These are phyloP conservation scores for Leptosphaerulina australis DNA, from an alignment of 2,329 filamentous ascomycete species.

Conservation along the genomic window DNA sequence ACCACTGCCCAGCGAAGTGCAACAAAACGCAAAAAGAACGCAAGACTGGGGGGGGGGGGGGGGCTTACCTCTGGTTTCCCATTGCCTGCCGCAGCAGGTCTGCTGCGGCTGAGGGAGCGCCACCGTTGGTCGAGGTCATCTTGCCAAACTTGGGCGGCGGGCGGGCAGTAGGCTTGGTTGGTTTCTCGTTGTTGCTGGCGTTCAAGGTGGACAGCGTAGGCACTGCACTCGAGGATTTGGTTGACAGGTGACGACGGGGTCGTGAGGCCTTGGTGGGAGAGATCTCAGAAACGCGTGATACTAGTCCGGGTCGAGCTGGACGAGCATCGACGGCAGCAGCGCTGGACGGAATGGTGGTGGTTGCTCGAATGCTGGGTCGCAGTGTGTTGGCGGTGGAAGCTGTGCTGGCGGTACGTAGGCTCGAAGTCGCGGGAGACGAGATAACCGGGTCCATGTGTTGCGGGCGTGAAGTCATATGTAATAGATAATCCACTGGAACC, in stretches of 20 bases:
- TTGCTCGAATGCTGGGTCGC: conserved; percentile 21
- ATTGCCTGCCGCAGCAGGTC: conserved; percentile 65
- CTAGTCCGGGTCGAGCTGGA: conserved; percentile 38
- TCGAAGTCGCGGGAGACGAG: conserved; percentile 23
- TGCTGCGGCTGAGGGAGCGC: conserved; percentile 59
- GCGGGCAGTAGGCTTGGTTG: conserved; percentile 26
- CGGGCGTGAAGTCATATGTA: conserved; percentile 43
- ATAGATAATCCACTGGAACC: conserved; percentile 36
- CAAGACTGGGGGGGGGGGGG: too few species aligned
- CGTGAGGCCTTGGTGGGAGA: conserved; percentile 36
- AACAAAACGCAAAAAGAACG: conserved; percentile 7
- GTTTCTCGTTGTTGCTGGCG: conserved; percentile 34
- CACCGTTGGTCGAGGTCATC: conserved; percentile 43
- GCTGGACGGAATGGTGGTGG: conserved; percentile 28
- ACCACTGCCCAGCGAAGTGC: conserved; percentile 6
- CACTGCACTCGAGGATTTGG: conserved; percentile 53
- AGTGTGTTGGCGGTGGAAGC: conserved; percentile 25
- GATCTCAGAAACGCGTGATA: conserved; percentile 40
- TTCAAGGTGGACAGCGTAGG: conserved; percentile 52
- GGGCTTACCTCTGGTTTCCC: conserved; percentile 62
- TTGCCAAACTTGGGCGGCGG: conserved; percentile 32
- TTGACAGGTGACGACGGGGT: conserved; percentile 38
- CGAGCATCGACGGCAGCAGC: conserved; percentile 38
- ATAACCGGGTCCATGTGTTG: conserved; percentile 29
- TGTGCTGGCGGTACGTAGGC: conserved; percentile 16